Base-by-base conservation (phyloP, 164 flowering plant genomes). In the Magnolia changhungtana region DNA sequence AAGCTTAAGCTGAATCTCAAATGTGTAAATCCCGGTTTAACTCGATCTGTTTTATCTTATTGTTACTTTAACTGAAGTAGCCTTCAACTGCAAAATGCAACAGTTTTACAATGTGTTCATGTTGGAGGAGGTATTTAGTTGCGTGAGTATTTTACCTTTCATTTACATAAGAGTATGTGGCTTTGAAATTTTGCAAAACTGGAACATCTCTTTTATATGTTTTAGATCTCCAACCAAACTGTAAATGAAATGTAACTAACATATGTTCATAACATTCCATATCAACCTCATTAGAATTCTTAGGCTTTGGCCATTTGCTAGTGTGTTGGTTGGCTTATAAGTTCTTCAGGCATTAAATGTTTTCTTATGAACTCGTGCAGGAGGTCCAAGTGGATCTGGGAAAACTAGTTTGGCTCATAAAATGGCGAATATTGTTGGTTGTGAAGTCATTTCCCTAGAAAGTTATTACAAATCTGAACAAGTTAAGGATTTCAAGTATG, bases 361-460 rank as follows among this genome's bases (percentile, higher is more conserved):
- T 68, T 23, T 77, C 19, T 24, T 52, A 71, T 10, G 51, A 63
- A 80, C 74, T 73, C 27, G 63, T 86, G 79, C 85, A 96, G 99
- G 99, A 52, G 99, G 99, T 81, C 99, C 99, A 75, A 94, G 99
- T 90, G 99, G 99, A 63, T 96, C 99, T 77, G 99, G 99, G 29
- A 96, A 96, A 86, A 94, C 97, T 75, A 96, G 99, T 80, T 83
- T 96, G 90, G 99, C 99, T 82, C 98, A 89, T 86, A 94, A 96
- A 85, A 93, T 96, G 98, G 99, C 99, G 27, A 94, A 94, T 76
- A 94, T 96, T 75, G 90, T 96, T 85, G 98, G 99, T 50, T 96
- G 99, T 85, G 98, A 96, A 85, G 99, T 96, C 79, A 88, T 96
- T 86, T 96, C 97, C 21, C 93, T 96, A 64, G 99, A 96, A 89